Evolutionary conservation across 352 stramenopile species (phyloP).

Genomic region (Pythium dissimile): DNA sequence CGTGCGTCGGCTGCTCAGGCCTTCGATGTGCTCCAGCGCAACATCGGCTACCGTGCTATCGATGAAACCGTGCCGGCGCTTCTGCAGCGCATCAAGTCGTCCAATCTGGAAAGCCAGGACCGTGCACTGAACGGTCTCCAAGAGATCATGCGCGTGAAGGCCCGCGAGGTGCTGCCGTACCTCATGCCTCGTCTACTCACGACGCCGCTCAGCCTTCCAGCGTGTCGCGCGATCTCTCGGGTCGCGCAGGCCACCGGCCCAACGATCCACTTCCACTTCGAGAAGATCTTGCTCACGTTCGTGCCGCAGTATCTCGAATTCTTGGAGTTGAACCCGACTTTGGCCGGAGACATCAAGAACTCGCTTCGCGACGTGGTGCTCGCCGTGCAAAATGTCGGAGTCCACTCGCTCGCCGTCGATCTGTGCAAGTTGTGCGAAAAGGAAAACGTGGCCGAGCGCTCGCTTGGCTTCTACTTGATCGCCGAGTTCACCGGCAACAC

Average conservation of each 20-base stretch:
- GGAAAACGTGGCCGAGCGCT: conserved; percentile 82
- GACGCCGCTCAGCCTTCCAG: conserved; percentile 86
- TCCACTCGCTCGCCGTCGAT: conserved; percentile 95
- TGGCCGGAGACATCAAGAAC: conserved; percentile 65
- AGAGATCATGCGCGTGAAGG: conserved; percentile 96
- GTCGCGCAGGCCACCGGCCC: conserved; percentile 92
- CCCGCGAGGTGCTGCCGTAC: conserved; percentile 95
- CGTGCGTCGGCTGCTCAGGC: conserved; percentile 93
- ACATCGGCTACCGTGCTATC: conserved; percentile 94
- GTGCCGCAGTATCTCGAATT: conserved; percentile 69
- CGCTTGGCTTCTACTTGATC: conserved; percentile 91
- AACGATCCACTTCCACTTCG: conserved; percentile 96
- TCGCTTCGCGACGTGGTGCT: conserved; percentile 74
- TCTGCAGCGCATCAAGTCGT: conserved; percentile 90
- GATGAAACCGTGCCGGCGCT: conserved; percentile 97
- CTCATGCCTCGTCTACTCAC: conserved; percentile 95
- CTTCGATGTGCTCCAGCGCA: conserved; percentile 96
- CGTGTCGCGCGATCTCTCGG: conserved; percentile 89
- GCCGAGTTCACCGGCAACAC: conserved; percentile 88
- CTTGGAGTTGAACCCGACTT: conserved; percentile 29
- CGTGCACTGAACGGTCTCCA: conserved; percentile 96
- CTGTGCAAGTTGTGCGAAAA: conserved; percentile 94
- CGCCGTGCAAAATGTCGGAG: conserved; percentile 85
- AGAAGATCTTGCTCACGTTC: conserved; percentile 89
- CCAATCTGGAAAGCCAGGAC: conserved; percentile 55